These are phyloP conservation scores for Microbotryomycetes sp. DNA, from an alignment of 1,284 basidiomycete genomes.

Conservation along the genomic window DNA sequence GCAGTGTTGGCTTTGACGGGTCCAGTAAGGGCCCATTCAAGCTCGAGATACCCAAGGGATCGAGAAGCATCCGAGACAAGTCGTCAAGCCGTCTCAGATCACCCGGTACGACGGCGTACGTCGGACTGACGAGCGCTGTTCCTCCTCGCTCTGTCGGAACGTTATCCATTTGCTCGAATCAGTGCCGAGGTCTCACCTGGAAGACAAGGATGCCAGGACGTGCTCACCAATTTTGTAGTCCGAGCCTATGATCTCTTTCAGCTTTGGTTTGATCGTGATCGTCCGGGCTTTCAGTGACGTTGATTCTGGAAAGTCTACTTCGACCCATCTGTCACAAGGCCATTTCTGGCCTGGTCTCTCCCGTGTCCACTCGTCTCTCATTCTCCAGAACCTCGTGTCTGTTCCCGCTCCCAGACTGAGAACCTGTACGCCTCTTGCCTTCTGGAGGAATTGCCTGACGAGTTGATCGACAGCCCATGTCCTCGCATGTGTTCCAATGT, in stretches of 20 bases:
- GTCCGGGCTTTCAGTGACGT: constrained; percentile 74
- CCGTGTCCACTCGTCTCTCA: constrained; percentile 49
- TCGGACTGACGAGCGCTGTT: constrained; percentile 53
- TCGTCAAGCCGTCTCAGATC: constrained; percentile 55
- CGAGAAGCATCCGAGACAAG: constrained; percentile 44
- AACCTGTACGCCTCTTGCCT: constrained; percentile 55
- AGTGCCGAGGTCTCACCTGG: neutral
- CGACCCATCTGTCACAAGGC: constrained; percentile 54
- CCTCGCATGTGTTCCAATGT: constrained; percentile 86
- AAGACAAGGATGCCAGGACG: neutral
- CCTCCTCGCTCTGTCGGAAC: constrained; percentile 56
- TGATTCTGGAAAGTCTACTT: constrained; percentile 82
- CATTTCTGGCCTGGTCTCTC: constrained; percentile 46
- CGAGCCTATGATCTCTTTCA: constrained; percentile 53
- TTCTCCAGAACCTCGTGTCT: constrained; percentile 85
- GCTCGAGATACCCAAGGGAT: no score
- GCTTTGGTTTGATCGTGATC: constrained; percentile 61
- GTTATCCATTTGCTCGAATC: neutral
- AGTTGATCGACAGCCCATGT: constrained; percentile 71
- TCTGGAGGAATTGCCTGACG: constrained; percentile 60
- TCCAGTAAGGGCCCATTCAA: constrained; percentile 47
- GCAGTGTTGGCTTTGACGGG: constrained; percentile 61
- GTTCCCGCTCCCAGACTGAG: constrained; percentile 86
- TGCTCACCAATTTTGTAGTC: constrained; percentile 34
- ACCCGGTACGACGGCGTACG: constrained; percentile 66